Evolutionary conservation across 2,329 filamentous ascomycete species (phyloP).

Genomic region (Truncatella angustata): DNA sequence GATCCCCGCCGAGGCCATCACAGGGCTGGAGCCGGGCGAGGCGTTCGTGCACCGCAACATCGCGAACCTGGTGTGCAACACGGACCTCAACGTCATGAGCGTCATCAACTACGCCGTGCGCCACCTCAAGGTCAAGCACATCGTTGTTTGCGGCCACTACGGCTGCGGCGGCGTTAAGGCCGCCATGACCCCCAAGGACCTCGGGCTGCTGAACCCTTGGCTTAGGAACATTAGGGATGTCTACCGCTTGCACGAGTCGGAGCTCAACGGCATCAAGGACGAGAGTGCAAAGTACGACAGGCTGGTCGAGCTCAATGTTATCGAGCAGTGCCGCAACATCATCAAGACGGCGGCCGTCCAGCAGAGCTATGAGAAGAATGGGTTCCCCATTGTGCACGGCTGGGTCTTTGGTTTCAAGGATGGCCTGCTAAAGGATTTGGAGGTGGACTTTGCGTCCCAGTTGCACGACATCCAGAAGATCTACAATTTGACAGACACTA

Average conservation of each 20-base stretch:
- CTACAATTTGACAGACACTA: slow-evolving; percentile 46
- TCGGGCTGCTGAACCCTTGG: slow-evolving; percentile 72
- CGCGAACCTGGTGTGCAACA: slow-evolving; percentile 79
- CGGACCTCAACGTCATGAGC: slow-evolving; percentile 75
- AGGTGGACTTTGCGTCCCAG: slow-evolving; percentile 59
- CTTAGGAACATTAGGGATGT: slow-evolving; percentile 73
- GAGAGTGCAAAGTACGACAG: slow-evolving; percentile 62
- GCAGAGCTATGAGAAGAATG: slow-evolving; percentile 62
- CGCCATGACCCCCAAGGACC: slow-evolving; percentile 68
- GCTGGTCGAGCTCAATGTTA: slow-evolving; percentile 81
- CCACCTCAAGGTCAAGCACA: slow-evolving; percentile 78
- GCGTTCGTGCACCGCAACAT: slow-evolving; percentile 96
- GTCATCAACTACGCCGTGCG: slow-evolving; percentile 86
- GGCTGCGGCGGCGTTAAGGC: slow-evolving; percentile 76
- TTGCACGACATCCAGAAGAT: slow-evolving; percentile 62
- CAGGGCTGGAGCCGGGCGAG: slow-evolving; percentile 81
- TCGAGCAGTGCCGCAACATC: slow-evolving; percentile 73
- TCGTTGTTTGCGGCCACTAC: slow-evolving; percentile 77
- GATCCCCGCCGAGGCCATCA: slow-evolving; percentile 86
- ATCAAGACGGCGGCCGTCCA: slow-evolving; percentile 80
- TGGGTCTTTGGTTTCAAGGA: slow-evolving; percentile 72
- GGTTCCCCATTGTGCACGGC: slow-evolving; percentile 68
- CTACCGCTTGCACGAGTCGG: slow-evolving; percentile 67
- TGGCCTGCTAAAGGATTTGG: slow-evolving; percentile 63
- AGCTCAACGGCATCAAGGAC: slow-evolving; percentile 64